phyloP scores from a whole-genome alignment of 345 rosid genomes.

The Gossypium longicalyx region DNA sequence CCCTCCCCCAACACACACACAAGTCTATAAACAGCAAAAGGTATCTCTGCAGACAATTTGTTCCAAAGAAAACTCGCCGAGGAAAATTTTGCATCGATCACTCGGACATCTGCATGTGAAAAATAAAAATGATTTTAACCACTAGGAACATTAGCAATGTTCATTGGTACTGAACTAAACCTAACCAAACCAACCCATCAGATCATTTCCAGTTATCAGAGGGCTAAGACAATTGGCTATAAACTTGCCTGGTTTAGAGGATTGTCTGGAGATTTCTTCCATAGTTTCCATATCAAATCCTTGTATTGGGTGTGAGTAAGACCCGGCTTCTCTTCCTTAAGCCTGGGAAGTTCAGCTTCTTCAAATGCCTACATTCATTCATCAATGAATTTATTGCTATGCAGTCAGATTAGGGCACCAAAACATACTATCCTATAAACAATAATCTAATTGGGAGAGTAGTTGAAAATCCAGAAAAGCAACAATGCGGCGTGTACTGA shows the following conservation, averaged over 20 bases:
- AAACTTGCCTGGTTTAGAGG: slow-evolving; percentile 84
- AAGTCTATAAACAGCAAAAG: not conserved
- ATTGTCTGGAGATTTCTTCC: slow-evolving; percentile 99
- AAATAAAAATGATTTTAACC: not conserved
- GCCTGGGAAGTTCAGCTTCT: slow-evolving; percentile 87
- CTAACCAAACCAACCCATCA: not conserved
- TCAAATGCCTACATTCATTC: slow-evolving; percentile 62
- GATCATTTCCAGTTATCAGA: not conserved
- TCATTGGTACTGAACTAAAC: not conserved
- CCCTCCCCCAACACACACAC: not conserved
- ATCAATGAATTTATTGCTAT: not conserved
- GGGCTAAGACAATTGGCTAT: not conserved
- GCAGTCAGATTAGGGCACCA: not conserved
- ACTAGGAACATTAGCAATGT: not conserved
- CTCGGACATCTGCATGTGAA: slow-evolving; percentile 45
- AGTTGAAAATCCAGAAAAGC: not conserved
- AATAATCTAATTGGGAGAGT: not conserved
- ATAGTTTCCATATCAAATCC: slow-evolving; percentile 95
- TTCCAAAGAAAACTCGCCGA: not conserved
- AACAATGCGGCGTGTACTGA: not conserved
- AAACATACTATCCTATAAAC: too few relatives aligned
- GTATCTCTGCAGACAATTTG: too few relatives aligned
- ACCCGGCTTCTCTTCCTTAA: slow-evolving; percentile 95
- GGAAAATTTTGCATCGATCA: slow-evolving; percentile 16
- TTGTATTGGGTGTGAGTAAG: slow-evolving; percentile 94